Percentiles rank a stretch among this genome's conserved stretches.
These are phyloP conservation scores for Dendrobium nobile DNA, from an alignment of 106 monocot species.

Conservation along the genomic window DNA sequence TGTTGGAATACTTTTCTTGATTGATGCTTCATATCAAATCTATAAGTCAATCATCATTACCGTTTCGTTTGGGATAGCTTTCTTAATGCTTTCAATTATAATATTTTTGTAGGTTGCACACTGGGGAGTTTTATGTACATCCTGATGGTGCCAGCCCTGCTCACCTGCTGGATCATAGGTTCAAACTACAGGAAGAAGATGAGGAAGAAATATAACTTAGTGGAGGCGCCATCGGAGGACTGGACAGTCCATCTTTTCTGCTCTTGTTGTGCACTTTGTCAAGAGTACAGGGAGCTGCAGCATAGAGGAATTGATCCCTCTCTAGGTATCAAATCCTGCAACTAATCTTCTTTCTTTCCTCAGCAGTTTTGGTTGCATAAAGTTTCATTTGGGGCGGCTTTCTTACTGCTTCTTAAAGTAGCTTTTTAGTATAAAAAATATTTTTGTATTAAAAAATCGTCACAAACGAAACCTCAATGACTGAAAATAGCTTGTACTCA, in stretches of 20 bases:
- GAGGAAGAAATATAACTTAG: slow-evolving; percentile 42
- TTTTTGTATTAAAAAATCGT: too few relatives aligned
- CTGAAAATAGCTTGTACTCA: not conserved
- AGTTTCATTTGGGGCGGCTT: too few relatives aligned
- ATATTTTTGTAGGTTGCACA: slow-evolving; percentile 22
- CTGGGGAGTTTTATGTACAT: slow-evolving; percentile 45
- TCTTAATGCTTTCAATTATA: too few relatives aligned
- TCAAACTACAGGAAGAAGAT: slow-evolving; percentile 40
- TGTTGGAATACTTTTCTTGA: too few relatives aligned
- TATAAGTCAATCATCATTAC: too few relatives aligned
- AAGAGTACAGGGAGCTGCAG: slow-evolving; percentile 61
- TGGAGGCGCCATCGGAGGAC: slow-evolving; percentile 52
- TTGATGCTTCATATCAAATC: too few relatives aligned
- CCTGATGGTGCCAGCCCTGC: slow-evolving; percentile 30
- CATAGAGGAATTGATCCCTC: slow-evolving; percentile 57
- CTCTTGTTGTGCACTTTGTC: slow-evolving; percentile 57
- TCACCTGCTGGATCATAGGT: slow-evolving; percentile 39
- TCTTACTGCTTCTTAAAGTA: too few relatives aligned
- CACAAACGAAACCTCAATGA: too few relatives aligned
- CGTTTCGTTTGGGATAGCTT: too few relatives aligned
- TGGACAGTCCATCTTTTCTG: slow-evolving; percentile 52
- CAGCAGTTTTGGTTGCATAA: too few relatives aligned
- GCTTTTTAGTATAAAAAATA: too few relatives aligned
- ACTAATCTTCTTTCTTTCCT: not conserved
- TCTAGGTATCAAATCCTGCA: slow-evolving; percentile 19